These are phyloP conservation scores for Hypoxylon sp. DNA, from an alignment of 2,329 filamentous ascomycete genomes.

Conservation along the genomic window DNA sequence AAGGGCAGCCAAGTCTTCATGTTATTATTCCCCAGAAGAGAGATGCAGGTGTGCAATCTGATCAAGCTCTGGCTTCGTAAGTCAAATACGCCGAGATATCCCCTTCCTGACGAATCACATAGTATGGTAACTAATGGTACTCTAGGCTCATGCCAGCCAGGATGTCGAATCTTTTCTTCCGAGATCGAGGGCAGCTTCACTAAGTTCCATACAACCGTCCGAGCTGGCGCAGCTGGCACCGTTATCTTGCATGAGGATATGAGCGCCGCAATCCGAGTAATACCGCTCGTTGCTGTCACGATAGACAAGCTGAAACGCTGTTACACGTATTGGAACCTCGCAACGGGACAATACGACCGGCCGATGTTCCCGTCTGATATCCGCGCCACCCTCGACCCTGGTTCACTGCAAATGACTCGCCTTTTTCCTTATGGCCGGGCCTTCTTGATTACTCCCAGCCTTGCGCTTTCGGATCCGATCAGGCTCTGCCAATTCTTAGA, in stretches of 20 bases:
- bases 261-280: conserved; percentile 37
- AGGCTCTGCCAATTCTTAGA: conserved; percentile 50
- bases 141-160: conserved; percentile 38
- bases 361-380: conserved; percentile 46
- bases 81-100: conserved; percentile 17
- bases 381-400: conserved; percentile 37
- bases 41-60: conserved; percentile 34
- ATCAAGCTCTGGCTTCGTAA: conserved; percentile 45
- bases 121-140: conserved; percentile 6
- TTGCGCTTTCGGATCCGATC: conserved; percentile 55
- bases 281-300: conserved; percentile 40
- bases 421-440: conserved; percentile 56
- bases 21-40: conserved; percentile 40
- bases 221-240: conserved; percentile 39
- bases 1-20: conserved; percentile 42
- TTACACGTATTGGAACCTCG: conserved; percentile 44
- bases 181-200: conserved; percentile 38
- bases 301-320: conserved; percentile 33
- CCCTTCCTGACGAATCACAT: not conserved
- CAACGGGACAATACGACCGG: conserved; percentile 37
- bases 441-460: conserved; percentile 60
- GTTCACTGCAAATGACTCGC: conserved; percentile 48
- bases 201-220: conserved; percentile 40
- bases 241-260: conserved; percentile 44
- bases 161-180: conserved; percentile 43